phyloP scores from a whole-genome alignment of 306 rosid genomes.

The Sphenostylis stenocarpa region DNA sequence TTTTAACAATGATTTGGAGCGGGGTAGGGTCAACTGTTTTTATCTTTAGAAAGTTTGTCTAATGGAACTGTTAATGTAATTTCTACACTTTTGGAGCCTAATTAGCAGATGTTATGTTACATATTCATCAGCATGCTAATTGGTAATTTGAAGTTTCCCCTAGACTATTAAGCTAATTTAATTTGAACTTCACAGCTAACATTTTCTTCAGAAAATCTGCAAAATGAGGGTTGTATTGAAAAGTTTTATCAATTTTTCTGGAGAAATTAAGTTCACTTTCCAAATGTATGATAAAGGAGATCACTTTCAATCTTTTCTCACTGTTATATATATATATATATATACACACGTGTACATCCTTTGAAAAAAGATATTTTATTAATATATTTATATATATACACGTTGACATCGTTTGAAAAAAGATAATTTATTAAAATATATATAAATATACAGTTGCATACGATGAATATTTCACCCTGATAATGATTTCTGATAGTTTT shows the following conservation, averaged over 20 bases:
- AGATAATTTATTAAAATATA: too few species aligned
- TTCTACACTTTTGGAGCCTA: neutral
- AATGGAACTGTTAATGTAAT: conserved; percentile 12
- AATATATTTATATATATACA: too few species aligned
- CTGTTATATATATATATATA: too few species aligned
- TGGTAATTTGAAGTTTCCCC: neutral
- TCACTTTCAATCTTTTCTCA: too few species aligned
- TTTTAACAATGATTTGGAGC: neutral
- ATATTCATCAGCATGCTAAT: neutral
- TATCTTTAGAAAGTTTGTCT: conserved; percentile 1
- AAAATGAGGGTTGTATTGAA: neutral
- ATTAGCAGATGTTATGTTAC: neutral
- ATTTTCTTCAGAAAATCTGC: neutral
- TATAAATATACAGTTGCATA: too few species aligned
- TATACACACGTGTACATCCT: too few species aligned
- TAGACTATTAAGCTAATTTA: neutral
- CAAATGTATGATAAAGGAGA: neutral
- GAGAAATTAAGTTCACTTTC: neutral
- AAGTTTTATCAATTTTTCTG: neutral
- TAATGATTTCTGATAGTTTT: neutral
- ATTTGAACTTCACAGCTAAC: neutral
- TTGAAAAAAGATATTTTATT: too few species aligned
- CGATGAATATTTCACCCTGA: neutral
- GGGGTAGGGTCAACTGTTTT: neutral
- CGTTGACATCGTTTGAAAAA: too few species aligned